Evolutionary conservation across 2,329 filamentous ascomycete genomes (phyloP), one percentile per base, ranked within the genome.

Genomic region (Xylariales sp.): DNA sequence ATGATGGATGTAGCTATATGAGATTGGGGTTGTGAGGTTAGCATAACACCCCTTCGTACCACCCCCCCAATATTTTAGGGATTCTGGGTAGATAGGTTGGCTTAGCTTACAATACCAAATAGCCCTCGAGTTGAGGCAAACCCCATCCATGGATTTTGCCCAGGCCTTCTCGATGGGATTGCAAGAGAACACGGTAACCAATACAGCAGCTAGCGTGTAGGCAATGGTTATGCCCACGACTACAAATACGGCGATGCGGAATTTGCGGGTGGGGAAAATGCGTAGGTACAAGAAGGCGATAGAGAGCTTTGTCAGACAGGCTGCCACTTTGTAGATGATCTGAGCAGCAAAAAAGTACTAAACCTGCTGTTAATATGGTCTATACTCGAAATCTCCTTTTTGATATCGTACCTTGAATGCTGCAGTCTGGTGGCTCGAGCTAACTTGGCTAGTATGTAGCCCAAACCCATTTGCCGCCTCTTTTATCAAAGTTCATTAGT

Each of bases 321-420:
- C 39, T 13, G 34, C 42, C 27, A 43, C 17, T 33, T 46, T 46
- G 39, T 46, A 46, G 4, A 46, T 36, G 19, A 46, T 33, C 19
- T 46, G 44, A 5, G 44, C 42, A 4, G 41, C 44, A 37, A 46
- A 46, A 37, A 46, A 46, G 38, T 39, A 46, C 44, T 46, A 16
- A 11, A 10, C 12, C 1, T 33, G 36, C 40, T 25, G 30, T 32
- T 20, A 16, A 5, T 5, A 17, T 18, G 4, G n/a, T n/a, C 32
- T 27, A 17, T 25, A n/a, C n/a, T n/a, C 14, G 15, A 25, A 23
- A n/a, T n/a, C n/a, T n/a, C n/a, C n/a, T n/a, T n/a, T 24, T 20
- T 10, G 13, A 25, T 20, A 15, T 16, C 32, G 13, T 19, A 25
- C 32, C 20, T 35, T 35, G 32, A 35, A 35, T n/a, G 32, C 32